Percentiles rank a stretch among this genome's conserved stretches.
These are phyloP conservation scores for Ulvella scutata DNA, from an alignment of 139 green algal genomes.

Conservation along the genomic window DNA sequence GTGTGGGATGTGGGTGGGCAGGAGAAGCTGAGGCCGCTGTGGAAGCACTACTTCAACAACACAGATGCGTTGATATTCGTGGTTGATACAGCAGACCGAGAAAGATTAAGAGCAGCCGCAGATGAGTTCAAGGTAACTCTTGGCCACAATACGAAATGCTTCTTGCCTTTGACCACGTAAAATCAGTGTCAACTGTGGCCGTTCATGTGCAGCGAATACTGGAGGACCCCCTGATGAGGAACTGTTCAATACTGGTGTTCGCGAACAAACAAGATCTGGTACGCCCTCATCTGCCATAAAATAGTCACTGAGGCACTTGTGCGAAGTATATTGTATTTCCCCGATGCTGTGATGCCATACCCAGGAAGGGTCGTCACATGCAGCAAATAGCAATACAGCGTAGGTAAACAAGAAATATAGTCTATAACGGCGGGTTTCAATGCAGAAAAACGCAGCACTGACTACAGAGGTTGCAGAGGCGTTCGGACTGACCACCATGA, in stretches of 20 bases:
- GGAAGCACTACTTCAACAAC: constrained; percentile 97
- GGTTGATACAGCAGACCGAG: constrained; percentile 88
- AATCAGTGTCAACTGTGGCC: background rate
- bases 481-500: constrained; percentile 66
- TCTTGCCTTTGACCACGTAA: background rate
- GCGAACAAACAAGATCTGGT: constrained; percentile 94
- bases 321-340: background rate
- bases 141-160: background rate
- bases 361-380: too few species aligned
- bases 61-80: constrained; percentile 98
- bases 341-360: too few species aligned
- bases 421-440: too few species aligned
- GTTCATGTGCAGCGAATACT: constrained; percentile 52
- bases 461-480: constrained; percentile 73
- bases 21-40: constrained; percentile 88
- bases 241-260: constrained; percentile 92
- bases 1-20: constrained; percentile 94
- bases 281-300: background rate
- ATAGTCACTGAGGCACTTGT: background rate
- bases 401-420: too few species aligned
- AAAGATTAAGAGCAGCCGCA: constrained; percentile 61
- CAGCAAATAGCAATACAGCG: too few species aligned
- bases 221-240: constrained; percentile 80
- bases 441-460: constrained; percentile 27
- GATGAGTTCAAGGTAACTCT: constrained; percentile 64